phyloP scores from a whole-genome alignment of 768 basidiomycete species.

The Lactifluus volemus region DNA sequence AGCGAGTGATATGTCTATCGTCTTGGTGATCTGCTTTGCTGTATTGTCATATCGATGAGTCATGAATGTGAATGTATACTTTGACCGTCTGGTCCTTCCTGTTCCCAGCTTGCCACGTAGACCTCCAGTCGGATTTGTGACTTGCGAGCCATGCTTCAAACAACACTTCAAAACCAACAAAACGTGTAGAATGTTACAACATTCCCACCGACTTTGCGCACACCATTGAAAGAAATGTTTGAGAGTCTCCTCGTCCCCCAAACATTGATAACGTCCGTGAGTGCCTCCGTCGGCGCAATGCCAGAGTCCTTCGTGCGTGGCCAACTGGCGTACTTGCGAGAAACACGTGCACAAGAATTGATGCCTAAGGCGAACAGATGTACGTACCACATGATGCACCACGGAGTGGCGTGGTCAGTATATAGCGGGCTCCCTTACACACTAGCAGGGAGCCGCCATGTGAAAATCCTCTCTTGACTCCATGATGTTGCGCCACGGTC shows the following conservation, averaged over 20 bases:
- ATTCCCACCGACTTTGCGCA: conserved; percentile 41
- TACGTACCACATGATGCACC: conserved; percentile 1
- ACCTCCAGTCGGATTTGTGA: not conserved
- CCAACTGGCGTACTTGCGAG: not conserved
- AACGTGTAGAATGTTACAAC: not conserved
- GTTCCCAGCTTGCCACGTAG: not conserved
- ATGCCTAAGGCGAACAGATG: not conserved
- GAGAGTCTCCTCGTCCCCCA: not conserved
- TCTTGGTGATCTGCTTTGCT: not conserved
- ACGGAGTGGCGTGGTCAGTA: not conserved
- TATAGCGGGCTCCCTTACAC: not conserved
- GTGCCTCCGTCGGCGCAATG: conserved; percentile 34
- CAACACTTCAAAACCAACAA: not conserved
- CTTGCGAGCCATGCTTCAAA: not conserved
- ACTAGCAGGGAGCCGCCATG: not conserved
- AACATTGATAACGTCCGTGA: not conserved
- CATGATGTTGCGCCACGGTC: not conserved
- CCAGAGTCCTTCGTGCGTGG: conserved; percentile 9
- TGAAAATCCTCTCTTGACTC: not conserved
- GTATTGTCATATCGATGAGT: not conserved
- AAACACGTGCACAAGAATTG: not conserved
- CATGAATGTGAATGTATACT: not conserved
- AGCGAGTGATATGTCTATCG: not conserved
- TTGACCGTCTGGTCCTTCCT: not conserved
- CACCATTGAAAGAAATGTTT: conserved; percentile 42